Conservation (phyloP, 148 eudicot species). For the Beta vulgaris region DNA sequence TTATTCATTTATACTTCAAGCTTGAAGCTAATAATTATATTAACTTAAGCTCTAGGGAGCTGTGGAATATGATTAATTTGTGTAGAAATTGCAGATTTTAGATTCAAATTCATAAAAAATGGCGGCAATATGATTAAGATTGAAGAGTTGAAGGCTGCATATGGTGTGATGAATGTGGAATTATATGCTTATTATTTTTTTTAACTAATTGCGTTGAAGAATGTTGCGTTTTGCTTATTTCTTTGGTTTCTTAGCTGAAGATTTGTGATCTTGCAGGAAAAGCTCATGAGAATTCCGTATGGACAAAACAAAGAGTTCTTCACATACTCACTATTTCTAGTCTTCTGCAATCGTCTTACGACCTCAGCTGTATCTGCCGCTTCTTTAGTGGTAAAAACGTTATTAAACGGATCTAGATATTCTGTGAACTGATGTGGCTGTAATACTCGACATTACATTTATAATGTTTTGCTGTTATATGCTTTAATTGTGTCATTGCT, state of each 20-base stretch:
- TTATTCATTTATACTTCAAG: too few species aligned
- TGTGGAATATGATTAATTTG: not conserved
- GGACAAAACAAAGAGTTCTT: conserved; percentile 78
- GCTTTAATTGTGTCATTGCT: not conserved
- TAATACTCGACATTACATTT: not conserved
- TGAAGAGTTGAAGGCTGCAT: not conserved
- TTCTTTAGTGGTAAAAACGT: conserved; percentile 63
- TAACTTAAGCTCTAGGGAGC: not conserved
- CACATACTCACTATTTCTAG: conserved; percentile 79
- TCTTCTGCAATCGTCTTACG: conserved; percentile 89
- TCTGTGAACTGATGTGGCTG: not conserved
- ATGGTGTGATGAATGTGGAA: not conserved
- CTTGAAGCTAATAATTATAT: not conserved
- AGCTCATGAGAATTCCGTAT: conserved; percentile 96
- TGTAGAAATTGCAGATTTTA: not conserved
- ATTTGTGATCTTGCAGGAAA: conserved; percentile 60
- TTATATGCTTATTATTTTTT: too few species aligned
- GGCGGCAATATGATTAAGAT: not conserved
- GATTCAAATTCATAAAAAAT: not conserved
- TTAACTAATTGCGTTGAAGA: too few species aligned
- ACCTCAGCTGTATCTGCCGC: conserved; percentile 88
- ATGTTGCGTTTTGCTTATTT: not conserved
- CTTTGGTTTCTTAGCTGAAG: conserved; percentile 4
- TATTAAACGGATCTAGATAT: conserved; percentile 1
- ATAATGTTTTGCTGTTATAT: not conserved